Conservation (phyloP, 2,329 filamentous ascomycete genomes). For the Fusarium drepaniforme region DNA sequence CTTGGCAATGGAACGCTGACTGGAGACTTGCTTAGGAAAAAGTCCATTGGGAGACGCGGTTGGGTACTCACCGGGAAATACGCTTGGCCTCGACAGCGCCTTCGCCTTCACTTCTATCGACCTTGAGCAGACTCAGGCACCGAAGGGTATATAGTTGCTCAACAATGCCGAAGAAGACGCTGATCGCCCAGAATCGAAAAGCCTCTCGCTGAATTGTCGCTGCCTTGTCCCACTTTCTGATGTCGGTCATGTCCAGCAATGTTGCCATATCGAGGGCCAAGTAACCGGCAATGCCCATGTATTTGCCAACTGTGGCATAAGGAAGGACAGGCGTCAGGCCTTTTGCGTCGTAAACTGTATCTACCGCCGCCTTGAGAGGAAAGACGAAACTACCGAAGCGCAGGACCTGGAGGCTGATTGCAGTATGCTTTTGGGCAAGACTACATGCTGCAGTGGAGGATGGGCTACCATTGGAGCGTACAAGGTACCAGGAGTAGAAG, state of each 20-base stretch:
- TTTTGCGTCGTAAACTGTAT: no score
- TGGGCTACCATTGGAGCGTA: not conserved
- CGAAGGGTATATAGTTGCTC: not conserved
- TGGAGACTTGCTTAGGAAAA: not conserved
- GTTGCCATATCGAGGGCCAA: not conserved
- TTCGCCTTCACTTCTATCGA: not conserved
- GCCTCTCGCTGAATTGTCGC: not conserved
- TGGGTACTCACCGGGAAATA: not conserved
- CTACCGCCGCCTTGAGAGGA: no score
- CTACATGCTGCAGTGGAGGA: not conserved
- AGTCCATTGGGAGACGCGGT: not conserved
- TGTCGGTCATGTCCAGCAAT: not conserved
- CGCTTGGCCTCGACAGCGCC: not conserved
- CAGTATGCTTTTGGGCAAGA: not conserved
- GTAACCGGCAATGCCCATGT: not conserved
- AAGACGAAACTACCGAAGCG: no score
- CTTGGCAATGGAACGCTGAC: not conserved
- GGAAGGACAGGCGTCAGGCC: no score
- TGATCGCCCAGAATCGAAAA: not conserved
- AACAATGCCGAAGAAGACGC: not conserved
- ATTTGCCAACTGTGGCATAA: no score
- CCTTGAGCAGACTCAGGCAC: not conserved
- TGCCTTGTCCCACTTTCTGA: not conserved
- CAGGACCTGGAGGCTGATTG: not conserved
- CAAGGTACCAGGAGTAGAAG: not conserved